Percentiles rank a stretch among this genome's conserved stretches.
Evolutionary conservation across 2,329 filamentous ascomycete species (phyloP).

Genomic region (Plenodomus biglobosus): DNA sequence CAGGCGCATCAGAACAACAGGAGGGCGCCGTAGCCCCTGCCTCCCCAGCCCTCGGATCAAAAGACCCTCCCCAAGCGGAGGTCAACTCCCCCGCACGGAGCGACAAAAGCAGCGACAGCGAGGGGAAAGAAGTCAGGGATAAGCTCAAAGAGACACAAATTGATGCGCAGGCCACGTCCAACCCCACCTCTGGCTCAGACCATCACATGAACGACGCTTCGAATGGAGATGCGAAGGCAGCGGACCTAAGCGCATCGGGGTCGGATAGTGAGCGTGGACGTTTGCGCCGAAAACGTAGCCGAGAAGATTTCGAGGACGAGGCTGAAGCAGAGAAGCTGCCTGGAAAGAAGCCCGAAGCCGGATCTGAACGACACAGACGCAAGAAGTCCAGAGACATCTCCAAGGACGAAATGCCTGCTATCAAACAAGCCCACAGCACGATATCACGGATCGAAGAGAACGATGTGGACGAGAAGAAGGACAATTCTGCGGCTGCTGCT

Average conservation of each 20-base stretch:
- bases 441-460: constrained; percentile 35
- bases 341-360: constrained; percentile 38
- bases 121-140: constrained; percentile 61
- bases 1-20: neutral
- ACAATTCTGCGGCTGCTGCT: constrained; percentile 2
- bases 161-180: constrained; percentile 41
- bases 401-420: constrained; percentile 28
- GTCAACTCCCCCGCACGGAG: constrained; percentile 37
- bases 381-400: constrained; percentile 52
- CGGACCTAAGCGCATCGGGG: constrained; percentile 34
- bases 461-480: constrained; percentile 30
- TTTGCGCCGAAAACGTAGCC: constrained; percentile 50
- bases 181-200: constrained; percentile 19
- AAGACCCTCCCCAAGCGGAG: constrained; percentile 15
- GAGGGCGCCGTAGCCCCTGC: constrained; percentile 7
- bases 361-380: constrained; percentile 44
- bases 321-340: constrained; percentile 34
- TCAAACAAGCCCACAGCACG: constrained; percentile 36
- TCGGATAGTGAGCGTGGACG: constrained; percentile 44
- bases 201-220: constrained; percentile 26
- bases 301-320: constrained; percentile 49
- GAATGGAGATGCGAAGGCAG: constrained; percentile 25
- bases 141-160: constrained; percentile 65
- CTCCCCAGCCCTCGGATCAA: constrained; percentile 11
- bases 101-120: constrained; percentile 49